Evolutionary conservation across 1,139 yeast genomes (phyloP).

Genomic region (Wickerhamiella infanticola): DNA sequence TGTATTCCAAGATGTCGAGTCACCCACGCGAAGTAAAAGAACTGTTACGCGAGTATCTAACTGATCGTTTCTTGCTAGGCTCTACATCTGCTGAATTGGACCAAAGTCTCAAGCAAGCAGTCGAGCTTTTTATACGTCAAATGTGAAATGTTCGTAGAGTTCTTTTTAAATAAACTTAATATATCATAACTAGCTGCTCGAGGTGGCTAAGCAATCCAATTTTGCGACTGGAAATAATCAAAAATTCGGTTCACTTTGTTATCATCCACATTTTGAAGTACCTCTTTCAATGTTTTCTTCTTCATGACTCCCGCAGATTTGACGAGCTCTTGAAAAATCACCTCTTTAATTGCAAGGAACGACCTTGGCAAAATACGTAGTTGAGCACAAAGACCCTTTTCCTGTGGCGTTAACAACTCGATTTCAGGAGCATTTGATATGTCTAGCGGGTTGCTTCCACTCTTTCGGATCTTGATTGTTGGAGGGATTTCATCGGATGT

Average conservation of each 20-base stretch:
- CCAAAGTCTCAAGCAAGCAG: slow-evolving; percentile 11
- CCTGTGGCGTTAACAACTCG: slow-evolving; percentile 69
- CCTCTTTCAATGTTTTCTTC: slow-evolving; percentile 67
- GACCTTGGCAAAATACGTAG: slow-evolving; percentile 84
- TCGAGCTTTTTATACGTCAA: slow-evolving; percentile 11
- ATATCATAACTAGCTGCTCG: neutral
- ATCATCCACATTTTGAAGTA: slow-evolving; percentile 64
- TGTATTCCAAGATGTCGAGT: slow-evolving; percentile 44
- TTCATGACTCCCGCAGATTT: slow-evolving; percentile 72
- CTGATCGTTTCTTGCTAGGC: slow-evolving; percentile 14
- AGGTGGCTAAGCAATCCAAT: slow-evolving; percentile 39
- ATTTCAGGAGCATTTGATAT: slow-evolving; percentile 74
- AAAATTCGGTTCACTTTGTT: slow-evolving; percentile 74
- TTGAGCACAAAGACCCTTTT: slow-evolving; percentile 69
- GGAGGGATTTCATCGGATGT: slow-evolving; percentile 10
- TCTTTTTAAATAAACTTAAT: neutral
- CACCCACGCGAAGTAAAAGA: slow-evolving; percentile 29
- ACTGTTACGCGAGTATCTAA: slow-evolving; percentile 28
- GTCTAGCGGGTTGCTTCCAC: slow-evolving; percentile 32
- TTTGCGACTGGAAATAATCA: slow-evolving; percentile 83
- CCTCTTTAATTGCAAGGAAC: slow-evolving; percentile 80
- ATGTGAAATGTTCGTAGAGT: neutral
- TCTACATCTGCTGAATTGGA: slow-evolving; percentile 8
- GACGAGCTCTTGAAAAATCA: slow-evolving; percentile 75
- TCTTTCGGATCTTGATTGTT: slow-evolving; percentile 17